Evolutionary conservation across 2,329 filamentous ascomycete genomes (phyloP).

Genomic region (Botrytis porri): DNA sequence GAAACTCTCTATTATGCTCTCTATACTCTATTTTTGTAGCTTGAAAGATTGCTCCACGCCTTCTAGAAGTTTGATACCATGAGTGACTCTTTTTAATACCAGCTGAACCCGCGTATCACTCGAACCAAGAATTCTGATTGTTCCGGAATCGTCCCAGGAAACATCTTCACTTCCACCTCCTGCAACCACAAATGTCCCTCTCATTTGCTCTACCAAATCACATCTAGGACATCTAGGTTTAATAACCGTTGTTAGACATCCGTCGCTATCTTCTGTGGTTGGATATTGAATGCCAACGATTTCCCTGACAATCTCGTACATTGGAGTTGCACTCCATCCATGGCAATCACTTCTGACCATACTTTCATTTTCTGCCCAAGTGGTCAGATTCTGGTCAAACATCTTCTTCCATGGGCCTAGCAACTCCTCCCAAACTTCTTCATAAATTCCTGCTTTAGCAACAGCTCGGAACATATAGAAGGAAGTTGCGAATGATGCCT

Average conservation of each 20-base stretch:
- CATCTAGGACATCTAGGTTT: background rate
- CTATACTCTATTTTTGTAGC: background rate
- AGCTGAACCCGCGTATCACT: background rate
- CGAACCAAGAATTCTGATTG: background rate
- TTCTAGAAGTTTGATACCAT: background rate
- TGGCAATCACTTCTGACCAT: conserved; percentile 12
- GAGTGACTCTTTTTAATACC: background rate
- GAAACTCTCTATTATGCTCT: background rate
- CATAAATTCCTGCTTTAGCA: background rate
- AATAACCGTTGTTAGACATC: background rate
- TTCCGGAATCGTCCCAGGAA: background rate
- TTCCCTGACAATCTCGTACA: conserved; percentile 6
- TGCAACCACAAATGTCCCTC: background rate
- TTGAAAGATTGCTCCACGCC: background rate
- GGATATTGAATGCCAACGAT: background rate
- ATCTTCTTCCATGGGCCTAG: background rate
- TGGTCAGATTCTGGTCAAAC: conserved; percentile 6
- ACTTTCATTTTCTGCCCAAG: conserved; percentile 6
- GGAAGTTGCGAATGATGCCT: background rate
- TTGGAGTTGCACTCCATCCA: conserved; percentile 8
- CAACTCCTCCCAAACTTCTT: background rate
- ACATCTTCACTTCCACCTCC: background rate
- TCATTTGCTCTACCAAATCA: background rate
- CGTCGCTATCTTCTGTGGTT: background rate
- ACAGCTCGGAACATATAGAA: conserved; percentile 7